phyloP scores from a whole-genome alignment of 208 protist species.

The Angomonas ambiguus region DNA sequence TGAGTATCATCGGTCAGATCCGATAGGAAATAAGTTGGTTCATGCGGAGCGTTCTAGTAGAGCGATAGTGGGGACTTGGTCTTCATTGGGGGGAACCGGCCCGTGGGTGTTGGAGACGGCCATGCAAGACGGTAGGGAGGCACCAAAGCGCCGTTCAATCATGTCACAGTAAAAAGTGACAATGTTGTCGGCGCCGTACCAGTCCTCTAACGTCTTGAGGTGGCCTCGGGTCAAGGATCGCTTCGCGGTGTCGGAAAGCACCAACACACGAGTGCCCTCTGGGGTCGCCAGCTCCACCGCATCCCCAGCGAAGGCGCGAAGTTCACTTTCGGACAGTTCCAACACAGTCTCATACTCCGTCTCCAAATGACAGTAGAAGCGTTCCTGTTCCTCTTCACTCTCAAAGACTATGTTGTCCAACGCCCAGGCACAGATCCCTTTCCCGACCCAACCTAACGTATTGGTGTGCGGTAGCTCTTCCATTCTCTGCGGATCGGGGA shows the following conservation, averaged over 20 bases:
- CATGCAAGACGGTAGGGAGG: conserved; percentile 45
- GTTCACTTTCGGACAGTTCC: conserved; percentile 46
- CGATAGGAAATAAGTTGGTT: not conserved
- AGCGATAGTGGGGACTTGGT: conserved; percentile 16
- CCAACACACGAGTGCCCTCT: conserved; percentile 26
- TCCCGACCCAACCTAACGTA: conserved; percentile 69
- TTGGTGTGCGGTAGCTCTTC: conserved; percentile 59
- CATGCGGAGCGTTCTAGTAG: not conserved
- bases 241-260: conserved; percentile 50
- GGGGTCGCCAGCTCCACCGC: conserved; percentile 30
- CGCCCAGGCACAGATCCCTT: conserved; percentile 73
- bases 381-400: conserved; percentile 37
- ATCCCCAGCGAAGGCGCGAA: conserved; percentile 58
- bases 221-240: conserved; percentile 28
- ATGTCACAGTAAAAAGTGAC: conserved; percentile 55
- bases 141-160: conserved; percentile 51
- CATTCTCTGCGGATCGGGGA: not conserved
- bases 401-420: conserved; percentile 48
- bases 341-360: conserved; percentile 43
- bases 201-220: conserved; percentile 26
- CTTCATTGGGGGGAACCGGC: conserved; percentile 29
- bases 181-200: conserved; percentile 63
- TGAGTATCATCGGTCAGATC: not conserved
- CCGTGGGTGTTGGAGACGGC: conserved; percentile 50
- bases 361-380: conserved; percentile 59